phyloP scores from a whole-genome alignment of 2,329 filamentous ascomycete species.

The Phaeosphaeria sp. region DNA sequence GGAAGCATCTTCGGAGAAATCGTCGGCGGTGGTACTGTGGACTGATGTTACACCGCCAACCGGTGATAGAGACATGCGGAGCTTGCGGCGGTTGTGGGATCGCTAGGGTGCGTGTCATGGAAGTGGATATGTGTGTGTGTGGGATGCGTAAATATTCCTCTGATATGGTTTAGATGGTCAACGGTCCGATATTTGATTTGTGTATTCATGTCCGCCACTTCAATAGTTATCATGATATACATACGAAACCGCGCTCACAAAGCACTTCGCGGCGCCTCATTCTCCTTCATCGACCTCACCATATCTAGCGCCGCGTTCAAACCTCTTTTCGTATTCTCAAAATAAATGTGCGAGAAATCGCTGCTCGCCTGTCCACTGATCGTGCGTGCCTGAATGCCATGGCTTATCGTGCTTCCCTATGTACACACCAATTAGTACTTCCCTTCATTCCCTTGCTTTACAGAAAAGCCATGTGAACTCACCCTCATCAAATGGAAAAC shows the following conservation, averaged over 20 bases:
- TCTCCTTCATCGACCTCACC: slow-evolving; percentile 36
- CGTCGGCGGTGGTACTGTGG: background rate
- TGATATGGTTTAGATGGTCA: no score
- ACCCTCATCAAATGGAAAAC: slow-evolving; percentile 46
- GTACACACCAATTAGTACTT: slow-evolving; percentile 2
- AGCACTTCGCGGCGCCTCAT: slow-evolving; percentile 26
- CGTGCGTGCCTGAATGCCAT: slow-evolving; percentile 45
- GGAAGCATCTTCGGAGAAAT: no score
- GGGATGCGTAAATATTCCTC: no score
- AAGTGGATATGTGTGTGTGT: no score
- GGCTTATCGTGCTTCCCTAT: slow-evolving; percentile 43
- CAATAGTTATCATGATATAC: no score
- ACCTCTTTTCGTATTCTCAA: slow-evolving; percentile 41
- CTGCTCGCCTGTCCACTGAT: slow-evolving; percentile 47
- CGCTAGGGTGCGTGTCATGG: no score
- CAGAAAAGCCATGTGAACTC: slow-evolving; percentile 19
- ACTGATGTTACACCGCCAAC: background rate
- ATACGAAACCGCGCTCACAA: no score
- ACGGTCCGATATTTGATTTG: no score
- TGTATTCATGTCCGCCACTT: no score
- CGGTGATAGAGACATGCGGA: background rate
- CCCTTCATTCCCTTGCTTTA: no score
- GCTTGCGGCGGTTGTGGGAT: background rate
- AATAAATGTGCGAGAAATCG: slow-evolving; percentile 45
- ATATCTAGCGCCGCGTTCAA: slow-evolving; percentile 37